Percentiles rank a stretch among this genome's conserved stretches.
phyloP scores from a whole-genome alignment of 2,329 filamentous ascomycete species.

The Calonectria fujianensis region DNA sequence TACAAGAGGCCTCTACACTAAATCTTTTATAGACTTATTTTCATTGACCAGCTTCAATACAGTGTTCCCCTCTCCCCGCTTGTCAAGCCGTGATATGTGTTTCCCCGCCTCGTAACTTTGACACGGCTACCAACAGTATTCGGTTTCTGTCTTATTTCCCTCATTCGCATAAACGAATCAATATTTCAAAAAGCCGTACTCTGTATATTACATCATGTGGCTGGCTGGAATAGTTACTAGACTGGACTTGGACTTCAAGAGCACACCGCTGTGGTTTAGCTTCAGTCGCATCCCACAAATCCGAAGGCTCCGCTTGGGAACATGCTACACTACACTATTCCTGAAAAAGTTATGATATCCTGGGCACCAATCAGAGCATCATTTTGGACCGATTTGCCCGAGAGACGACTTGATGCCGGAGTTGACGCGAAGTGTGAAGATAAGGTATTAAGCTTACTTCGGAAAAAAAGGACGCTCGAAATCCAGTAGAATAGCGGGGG shows the following conservation, averaged over 20 bases:
- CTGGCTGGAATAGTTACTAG: not conserved
- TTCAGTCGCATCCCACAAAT: not conserved
- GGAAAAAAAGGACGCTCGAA: not conserved
- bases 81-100: not conserved
- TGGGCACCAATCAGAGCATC: conserved; percentile 9
- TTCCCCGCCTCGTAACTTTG: not conserved
- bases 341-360: conserved; percentile 25
- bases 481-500: conserved; percentile 12
- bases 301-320: not conserved
- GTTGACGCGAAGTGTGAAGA: not conserved
- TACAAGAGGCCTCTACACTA: not conserved
- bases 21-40: not conserved
- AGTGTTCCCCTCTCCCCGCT: not conserved
- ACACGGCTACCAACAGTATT: not conserved
- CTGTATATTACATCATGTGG: not conserved
- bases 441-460: conserved; percentile 31
- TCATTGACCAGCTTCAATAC: not conserved
- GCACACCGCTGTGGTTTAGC: not conserved
- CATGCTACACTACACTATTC: not conserved
- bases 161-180: not conserved
- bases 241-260: not conserved
- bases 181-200: not conserved
- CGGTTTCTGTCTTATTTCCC: not conserved
- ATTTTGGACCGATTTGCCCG: not conserved
- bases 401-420: not conserved